These are phyloP conservation scores for Atkinsonella texensis DNA, from an alignment of 2,329 filamentous ascomycete species.

Conservation along the genomic window DNA sequence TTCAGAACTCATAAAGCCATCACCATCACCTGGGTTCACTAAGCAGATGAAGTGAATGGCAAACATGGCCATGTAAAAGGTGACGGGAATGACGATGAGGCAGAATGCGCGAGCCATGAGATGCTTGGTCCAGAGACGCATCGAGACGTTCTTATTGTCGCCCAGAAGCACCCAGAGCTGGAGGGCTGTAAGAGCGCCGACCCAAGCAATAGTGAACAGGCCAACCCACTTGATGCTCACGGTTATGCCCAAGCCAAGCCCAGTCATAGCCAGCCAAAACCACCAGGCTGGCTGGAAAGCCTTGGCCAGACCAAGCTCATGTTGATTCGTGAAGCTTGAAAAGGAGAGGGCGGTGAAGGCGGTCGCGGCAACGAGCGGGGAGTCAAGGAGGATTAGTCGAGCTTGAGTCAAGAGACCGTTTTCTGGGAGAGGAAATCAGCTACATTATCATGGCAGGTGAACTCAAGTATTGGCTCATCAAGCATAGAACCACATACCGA, in stretches of 20 bases:
- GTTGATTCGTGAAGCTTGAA: constrained; percentile 90
- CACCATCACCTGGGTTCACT: constrained; percentile 88
- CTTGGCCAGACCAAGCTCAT: constrained; percentile 79
- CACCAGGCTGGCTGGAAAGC: constrained; percentile 90
- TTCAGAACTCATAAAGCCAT: constrained; percentile 99
- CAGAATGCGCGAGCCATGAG: constrained; percentile 85
- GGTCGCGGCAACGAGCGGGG: constrained; percentile 85
- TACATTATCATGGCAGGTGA: not conserved
- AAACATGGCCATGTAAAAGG: constrained; percentile 96
- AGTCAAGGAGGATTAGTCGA: constrained; percentile 89
- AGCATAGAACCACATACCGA: constrained; percentile 47
- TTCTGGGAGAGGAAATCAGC: constrained; percentile 43
- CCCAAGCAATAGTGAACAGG: constrained; percentile 97
- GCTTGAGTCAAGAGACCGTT: constrained; percentile 94
- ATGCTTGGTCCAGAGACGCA: constrained; percentile 85
- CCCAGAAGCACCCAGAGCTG: constrained; percentile 94
- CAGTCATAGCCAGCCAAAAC: constrained; percentile 90
- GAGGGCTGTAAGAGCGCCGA: constrained; percentile 76
- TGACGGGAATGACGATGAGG: constrained; percentile 74
- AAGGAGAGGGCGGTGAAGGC: constrained; percentile 85
- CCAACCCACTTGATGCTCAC: constrained; percentile 98
- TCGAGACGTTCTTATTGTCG: constrained; percentile 73
- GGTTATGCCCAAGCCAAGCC: constrained; percentile 78
- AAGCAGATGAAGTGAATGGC: constrained; percentile 92
- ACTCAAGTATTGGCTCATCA: not conserved